Evolutionary conservation across 208 protist species (phyloP).

Genomic region (Kentomonas sorsogonicus): DNA sequence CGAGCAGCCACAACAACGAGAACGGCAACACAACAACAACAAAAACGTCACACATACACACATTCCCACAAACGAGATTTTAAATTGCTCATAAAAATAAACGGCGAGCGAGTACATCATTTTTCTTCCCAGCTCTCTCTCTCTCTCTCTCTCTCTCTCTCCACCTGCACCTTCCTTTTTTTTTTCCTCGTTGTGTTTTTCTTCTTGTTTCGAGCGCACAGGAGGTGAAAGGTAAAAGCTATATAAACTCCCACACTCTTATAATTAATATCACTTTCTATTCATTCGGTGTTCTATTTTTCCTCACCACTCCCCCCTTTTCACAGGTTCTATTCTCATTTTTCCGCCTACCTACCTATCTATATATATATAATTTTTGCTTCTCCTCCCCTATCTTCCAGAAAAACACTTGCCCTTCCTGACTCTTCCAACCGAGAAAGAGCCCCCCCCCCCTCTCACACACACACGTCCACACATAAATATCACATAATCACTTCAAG

Average conservation of each 20-base stretch:
- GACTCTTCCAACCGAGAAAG: too few relatives aligned
- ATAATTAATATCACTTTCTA: constrained; percentile 6
- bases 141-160: constrained; percentile 2
- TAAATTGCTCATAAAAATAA: background rate
- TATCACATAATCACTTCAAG: too few relatives aligned
- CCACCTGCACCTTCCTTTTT: background rate
- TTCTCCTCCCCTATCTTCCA: constrained; percentile 6
- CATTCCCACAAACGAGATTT: background rate
- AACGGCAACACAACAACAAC: background rate
- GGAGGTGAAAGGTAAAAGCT: too few relatives aligned
- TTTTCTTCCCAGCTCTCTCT: too few relatives aligned
- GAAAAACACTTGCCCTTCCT: constrained; percentile 6
- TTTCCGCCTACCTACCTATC: background rate
- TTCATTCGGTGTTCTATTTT: constrained; percentile 13
- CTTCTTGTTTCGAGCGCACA: background rate
- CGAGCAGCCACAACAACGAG: too few relatives aligned
- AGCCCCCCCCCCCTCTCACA: too few relatives aligned
- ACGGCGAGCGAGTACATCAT: too few relatives aligned
- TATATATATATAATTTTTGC: constrained; percentile 4
- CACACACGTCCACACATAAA: too few relatives aligned
- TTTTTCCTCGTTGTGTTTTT: background rate
- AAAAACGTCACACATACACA: background rate
- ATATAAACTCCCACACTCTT: background rate
- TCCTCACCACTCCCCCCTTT: background rate
- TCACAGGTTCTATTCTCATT: background rate